Evolutionary conservation across 2,329 filamentous ascomycete genomes (phyloP), one percentile per base, ranked within the genome.

Genomic region (Pseudogymnoascus sp.): DNA sequence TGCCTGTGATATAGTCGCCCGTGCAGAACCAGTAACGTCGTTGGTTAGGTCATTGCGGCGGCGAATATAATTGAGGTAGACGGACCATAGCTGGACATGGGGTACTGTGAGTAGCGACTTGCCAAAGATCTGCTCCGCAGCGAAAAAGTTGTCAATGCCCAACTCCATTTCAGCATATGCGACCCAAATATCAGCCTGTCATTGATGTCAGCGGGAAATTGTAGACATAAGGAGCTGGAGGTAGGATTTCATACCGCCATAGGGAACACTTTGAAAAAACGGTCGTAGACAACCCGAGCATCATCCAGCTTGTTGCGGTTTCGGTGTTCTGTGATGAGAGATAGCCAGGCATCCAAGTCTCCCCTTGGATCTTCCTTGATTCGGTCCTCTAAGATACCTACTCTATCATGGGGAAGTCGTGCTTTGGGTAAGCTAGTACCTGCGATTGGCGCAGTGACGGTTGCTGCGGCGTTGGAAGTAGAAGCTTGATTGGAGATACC

Each of bases 61-160:
- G 62, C 95, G 91, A 67, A 98, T 90, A 75, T 98, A 97, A 76
- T 97, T 92, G 67, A 99, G 85, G 75, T 99, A 99, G 34, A 92
- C 85, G 6, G 90, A 92, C 92, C 93, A 99, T 19, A 99, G 83
- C 67, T 90, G 85, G 41, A 98, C 89, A 73, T 93, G 90, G 10
- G 90, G 88, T 19, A 95, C 88, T 7, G 84, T 84, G 69, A 92
- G 82, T 41, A 99, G 84, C 34, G 90, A 92, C 69, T 86, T 85
- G 68, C 85, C 86, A 75, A 99, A 96, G 21, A 99, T 87, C 62
- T 86, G 82, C 75, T 97, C 93, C 14, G 96, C 87, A 57, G 86
- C 85, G 64, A 83, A 81, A 66, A 95, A 89, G 68, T 96, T 90
- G 71, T 96, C 92, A 65, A 92, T 82, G 68, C 92, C 88, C 31